A percentile compares a stretch with the other conserved stretches of the same genome.
phyloP scores from a whole-genome alignment of 1,284 basidiomycete species.

The Irpex rosettiformis region DNA sequence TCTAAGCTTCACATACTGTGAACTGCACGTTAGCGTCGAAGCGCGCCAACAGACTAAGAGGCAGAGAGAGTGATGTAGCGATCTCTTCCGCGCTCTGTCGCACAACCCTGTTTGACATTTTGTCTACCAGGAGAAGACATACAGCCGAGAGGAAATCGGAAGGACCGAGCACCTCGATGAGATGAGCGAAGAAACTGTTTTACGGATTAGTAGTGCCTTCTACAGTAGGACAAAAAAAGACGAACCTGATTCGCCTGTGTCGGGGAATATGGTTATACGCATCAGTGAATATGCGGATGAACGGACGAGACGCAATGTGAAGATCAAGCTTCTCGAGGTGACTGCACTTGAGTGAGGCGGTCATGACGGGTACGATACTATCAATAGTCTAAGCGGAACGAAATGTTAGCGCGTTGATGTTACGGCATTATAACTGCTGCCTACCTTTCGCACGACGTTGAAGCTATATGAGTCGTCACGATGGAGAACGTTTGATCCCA shows the following conservation, averaged over 20 bases:
- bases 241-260: slow-evolving; percentile 73
- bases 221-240: slow-evolving; percentile 35
- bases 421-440: slow-evolving; percentile 7
- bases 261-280: slow-evolving; percentile 85
- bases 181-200: slow-evolving; percentile 83
- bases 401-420: no score
- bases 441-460: slow-evolving; percentile 88
- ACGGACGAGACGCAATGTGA: slow-evolving; percentile 65
- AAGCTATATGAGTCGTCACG: slow-evolving; percentile 96
- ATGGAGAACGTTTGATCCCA: slow-evolving; percentile 96
- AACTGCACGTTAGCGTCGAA: slow-evolving; percentile 51
- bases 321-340: slow-evolving; percentile 55
- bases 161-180: slow-evolving; percentile 84
- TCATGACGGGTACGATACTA: slow-evolving; percentile 92
- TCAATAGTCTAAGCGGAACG: slow-evolving; percentile 74
- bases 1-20: slow-evolving; percentile 40
- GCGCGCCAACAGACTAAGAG: slow-evolving; percentile 63
- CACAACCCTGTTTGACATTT: slow-evolving; percentile 65
- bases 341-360: slow-evolving; percentile 63
- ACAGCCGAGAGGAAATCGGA: slow-evolving; percentile 83
- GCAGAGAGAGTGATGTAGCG: slow-evolving; percentile 59
- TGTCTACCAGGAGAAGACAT: slow-evolving; percentile 85
- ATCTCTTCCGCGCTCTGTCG: slow-evolving; percentile 65
- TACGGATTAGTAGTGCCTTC: slow-evolving; percentile 3
- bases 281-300: slow-evolving; percentile 86